Percentiles rank a stretch among this genome's conserved stretches.
phyloP scores from a whole-genome alignment of 2,329 filamentous ascomycete genomes.

The Epichloe sylvatica region DNA sequence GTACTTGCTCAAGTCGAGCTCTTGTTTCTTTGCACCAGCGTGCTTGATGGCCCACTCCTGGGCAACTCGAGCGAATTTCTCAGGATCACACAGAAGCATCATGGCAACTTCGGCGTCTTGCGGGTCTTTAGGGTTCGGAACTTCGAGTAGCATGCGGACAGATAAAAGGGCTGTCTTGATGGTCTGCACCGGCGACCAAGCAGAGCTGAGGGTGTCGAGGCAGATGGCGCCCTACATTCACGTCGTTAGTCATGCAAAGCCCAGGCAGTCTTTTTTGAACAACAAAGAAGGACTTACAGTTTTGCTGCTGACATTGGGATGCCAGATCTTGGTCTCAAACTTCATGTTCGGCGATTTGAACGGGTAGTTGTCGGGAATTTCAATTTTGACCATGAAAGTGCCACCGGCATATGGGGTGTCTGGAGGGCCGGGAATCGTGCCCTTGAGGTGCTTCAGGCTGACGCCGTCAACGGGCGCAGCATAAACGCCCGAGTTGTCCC shows the following conservation, averaged over 20 bases:
- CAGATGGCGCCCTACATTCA: conserved; percentile 77
- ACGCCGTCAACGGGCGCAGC: conserved; percentile 50
- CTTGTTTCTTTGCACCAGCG: conserved; percentile 54
- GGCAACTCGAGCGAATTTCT: conserved; percentile 67
- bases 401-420: conserved; percentile 90
- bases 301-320: conserved; percentile 90
- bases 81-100: conserved; percentile 70
- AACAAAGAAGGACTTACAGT: conserved; percentile 47
- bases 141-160: conserved; percentile 81
- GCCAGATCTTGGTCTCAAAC: conserved; percentile 90
- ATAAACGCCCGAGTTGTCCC: conserved; percentile 57
- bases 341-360: conserved; percentile 86
- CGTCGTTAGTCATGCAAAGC: not conserved
- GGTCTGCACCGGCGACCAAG: conserved; percentile 92
- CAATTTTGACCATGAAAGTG: conserved; percentile 68
- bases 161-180: conserved; percentile 93
- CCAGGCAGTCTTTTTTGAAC: not conserved
- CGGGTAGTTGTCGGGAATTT: conserved; percentile 77
- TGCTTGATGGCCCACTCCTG: conserved; percentile 81
- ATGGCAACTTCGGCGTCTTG: conserved; percentile 91
- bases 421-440: conserved; percentile 72
- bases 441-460: conserved; percentile 70
- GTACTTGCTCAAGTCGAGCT: conserved; percentile 24
- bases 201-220: conserved; percentile 75
- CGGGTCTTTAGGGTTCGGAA: conserved; percentile 88